Conservation (phyloP, 345 rosid genomes). For the Boechera stricta region DNA sequence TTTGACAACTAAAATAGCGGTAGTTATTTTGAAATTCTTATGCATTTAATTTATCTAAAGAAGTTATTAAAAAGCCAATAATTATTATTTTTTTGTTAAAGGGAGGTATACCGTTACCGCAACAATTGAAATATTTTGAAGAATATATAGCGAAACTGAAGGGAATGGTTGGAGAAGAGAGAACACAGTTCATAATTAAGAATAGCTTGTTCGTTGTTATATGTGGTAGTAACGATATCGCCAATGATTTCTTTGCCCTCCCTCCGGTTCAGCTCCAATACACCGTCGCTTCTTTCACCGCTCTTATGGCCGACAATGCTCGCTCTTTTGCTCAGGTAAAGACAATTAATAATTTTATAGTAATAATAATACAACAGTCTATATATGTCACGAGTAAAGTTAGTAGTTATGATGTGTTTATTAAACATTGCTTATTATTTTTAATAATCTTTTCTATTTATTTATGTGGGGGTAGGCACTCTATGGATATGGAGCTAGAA, state of each 20-base stretch:
- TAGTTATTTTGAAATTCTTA: conserved; percentile 18
- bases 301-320: conserved; percentile 52
- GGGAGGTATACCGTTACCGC: conserved; percentile 52
- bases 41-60: not conserved
- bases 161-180: conserved; percentile 52
- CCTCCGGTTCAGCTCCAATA: conserved; percentile 44
- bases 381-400: not conserved
- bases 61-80: not conserved
- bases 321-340: conserved; percentile 49
- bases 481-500: conserved; percentile 46
- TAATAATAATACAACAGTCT: not conserved
- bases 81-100: not conserved
- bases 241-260: conserved; percentile 49
- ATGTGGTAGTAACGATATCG: conserved; percentile 69
- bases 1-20: conserved; percentile 52
- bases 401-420: not conserved
- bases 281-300: conserved; percentile 48
- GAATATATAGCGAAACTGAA: conserved; percentile 55
- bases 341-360: not conserved
- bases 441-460: not conserved
- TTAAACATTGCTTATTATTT: not conserved
- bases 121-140: conserved; percentile 54
- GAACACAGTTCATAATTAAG: conserved; percentile 45
- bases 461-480: conserved; percentile 28
- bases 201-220: conserved; percentile 53